phyloP scores from a whole-genome alignment of 345 rosid genomes.

The Pistacia integerrima region DNA sequence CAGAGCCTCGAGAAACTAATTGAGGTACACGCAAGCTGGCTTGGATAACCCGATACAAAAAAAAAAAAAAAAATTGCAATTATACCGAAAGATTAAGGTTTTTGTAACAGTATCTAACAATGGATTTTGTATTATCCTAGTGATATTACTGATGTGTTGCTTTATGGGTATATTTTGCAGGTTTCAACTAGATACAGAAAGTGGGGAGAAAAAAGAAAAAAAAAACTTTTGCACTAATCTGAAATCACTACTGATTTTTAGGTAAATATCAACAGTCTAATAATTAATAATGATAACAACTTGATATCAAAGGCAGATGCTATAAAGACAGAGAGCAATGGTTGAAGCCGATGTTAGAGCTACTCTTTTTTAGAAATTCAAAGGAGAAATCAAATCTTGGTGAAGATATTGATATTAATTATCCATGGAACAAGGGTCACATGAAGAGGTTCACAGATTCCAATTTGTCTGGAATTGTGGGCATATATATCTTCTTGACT shows the following conservation, averaged over 20 bases:
- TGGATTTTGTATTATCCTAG: too few species aligned
- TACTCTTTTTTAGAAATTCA: not conserved
- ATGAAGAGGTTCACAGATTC: constrained; percentile 14
- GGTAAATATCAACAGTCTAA: not conserved
- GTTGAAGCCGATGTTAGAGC: constrained; percentile 1
- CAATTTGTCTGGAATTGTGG: constrained; percentile 14
- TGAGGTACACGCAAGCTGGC: too few species aligned
- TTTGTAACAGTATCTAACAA: too few species aligned
- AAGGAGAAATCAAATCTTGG: not conserved
- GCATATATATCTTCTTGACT: not conserved
- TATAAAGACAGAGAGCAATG: not conserved
- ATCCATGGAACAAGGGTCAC: not conserved
- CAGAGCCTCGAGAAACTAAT: too few species aligned
- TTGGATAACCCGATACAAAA: too few species aligned
- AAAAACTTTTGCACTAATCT: too few species aligned
- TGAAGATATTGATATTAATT: not conserved
- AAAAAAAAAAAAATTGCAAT: too few species aligned
- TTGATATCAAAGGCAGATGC: not conserved
- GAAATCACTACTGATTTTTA: not conserved
- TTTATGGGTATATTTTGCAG: not conserved
- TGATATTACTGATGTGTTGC: too few species aligned
- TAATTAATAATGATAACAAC: not conserved
- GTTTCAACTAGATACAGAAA: too few species aligned
- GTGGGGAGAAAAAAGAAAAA: too few species aligned
- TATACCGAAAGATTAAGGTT: too few species aligned